phyloP scores from a whole-genome alignment of 2,329 filamentous ascomycete species.

The Trichoderma sp. region DNA sequence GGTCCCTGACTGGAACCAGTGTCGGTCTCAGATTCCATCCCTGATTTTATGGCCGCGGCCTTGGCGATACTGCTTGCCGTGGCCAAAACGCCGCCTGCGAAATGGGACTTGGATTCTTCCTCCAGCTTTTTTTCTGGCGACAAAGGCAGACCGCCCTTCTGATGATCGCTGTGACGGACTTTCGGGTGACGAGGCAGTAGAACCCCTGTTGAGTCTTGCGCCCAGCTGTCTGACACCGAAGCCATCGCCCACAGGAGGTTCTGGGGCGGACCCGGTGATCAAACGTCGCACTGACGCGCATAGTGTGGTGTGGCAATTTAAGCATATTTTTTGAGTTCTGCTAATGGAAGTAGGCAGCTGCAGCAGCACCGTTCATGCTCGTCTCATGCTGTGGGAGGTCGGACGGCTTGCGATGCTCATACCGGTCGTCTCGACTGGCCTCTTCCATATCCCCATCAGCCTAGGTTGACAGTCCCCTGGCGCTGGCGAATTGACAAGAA shows the following conservation, averaged over 20 bases:
- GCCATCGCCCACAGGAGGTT: not conserved
- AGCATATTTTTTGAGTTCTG: constrained; percentile 23
- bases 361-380: not conserved
- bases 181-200: not conserved
- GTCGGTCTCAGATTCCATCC: not conserved
- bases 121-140: not conserved
- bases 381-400: not conserved
- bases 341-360: not conserved
- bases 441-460: not conserved
- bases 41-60: constrained; percentile 25
- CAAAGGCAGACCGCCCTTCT: constrained; percentile 9
- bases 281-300: not conserved
- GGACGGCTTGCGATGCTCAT: not conserved
- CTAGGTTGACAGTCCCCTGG: not conserved
- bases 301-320: constrained; percentile 18
- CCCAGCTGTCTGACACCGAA: not conserved
- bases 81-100: not conserved
- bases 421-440: no score
- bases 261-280: not conserved
- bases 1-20: no score
- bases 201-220: not conserved
- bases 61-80: constrained; percentile 6
- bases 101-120: constrained; percentile 7
- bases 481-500: not conserved
- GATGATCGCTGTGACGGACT: not conserved